Evolutionary conservation across 192 early-diverging fungal genomes (phyloP).

Genomic region (Lunasporangiospora selenospora): DNA sequence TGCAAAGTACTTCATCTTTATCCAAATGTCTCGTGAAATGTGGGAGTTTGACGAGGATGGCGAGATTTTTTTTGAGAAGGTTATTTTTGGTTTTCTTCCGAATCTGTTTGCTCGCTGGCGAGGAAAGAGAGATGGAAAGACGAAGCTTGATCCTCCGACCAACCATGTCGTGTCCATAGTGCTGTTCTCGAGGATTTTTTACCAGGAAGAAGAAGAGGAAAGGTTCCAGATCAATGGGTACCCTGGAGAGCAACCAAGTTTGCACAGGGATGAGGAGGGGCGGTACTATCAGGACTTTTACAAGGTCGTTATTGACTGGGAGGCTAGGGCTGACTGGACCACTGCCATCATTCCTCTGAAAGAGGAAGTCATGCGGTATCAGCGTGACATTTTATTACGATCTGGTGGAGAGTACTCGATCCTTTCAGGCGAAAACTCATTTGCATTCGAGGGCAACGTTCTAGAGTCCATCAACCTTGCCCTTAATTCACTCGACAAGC

Average conservation of each 20-base stretch:
- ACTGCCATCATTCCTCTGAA: slow-evolving; percentile 70
- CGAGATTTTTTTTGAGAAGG: slow-evolving; percentile 94
- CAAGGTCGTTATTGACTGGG: slow-evolving; percentile 95
- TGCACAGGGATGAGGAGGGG: slow-evolving; percentile 59
- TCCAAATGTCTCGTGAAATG: slow-evolving; percentile 98
- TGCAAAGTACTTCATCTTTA: slow-evolving; percentile 92
- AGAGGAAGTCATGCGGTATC: slow-evolving; percentile 77
- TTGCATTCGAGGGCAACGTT: slow-evolving; percentile 92
- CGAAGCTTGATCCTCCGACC: slow-evolving; percentile 57
- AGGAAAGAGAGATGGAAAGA: slow-evolving; percentile 47
- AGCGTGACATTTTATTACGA: slow-evolving; percentile 69
- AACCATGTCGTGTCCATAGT: slow-evolving; percentile 98
- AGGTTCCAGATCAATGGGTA: slow-evolving; percentile 31
- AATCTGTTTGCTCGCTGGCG: slow-evolving; percentile 91
- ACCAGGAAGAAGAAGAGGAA: slow-evolving; percentile 58
- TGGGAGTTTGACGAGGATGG: slow-evolving; percentile 98
- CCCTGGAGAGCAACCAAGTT: slow-evolving; percentile 28
- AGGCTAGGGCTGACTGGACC: slow-evolving; percentile 78
- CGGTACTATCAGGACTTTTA: slow-evolving; percentile 92
- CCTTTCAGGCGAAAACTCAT: slow-evolving; percentile 80
- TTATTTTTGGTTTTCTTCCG: slow-evolving; percentile 86
- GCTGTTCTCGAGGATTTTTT: slow-evolving; percentile 90
- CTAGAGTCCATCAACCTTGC: slow-evolving; percentile 97
- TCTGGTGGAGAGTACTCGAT: slow-evolving; percentile 51
- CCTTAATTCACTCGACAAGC: slow-evolving; percentile 92